Percentiles rank a stretch among this genome's conserved stretches.
Evolutionary conservation across 2,329 filamentous ascomycete species (phyloP).

Genomic region (Hypoxylon sp.): DNA sequence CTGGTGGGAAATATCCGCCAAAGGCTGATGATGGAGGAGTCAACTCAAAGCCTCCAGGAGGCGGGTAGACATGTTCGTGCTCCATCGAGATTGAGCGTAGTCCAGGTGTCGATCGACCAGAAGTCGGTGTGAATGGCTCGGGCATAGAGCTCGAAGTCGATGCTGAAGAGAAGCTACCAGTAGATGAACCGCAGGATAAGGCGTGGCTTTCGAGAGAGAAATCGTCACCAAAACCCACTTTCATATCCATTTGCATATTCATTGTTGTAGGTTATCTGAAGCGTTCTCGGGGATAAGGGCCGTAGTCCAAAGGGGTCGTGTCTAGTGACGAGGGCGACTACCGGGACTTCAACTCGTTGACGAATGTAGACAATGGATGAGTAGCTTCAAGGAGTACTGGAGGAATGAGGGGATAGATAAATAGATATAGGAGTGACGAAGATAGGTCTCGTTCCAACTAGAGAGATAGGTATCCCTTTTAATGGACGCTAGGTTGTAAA

Average conservation of each 20-base stretch:
- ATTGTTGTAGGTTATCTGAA: conserved; percentile 41
- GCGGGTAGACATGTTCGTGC: conserved; percentile 46
- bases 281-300: conserved; percentile 32
- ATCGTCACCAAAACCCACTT: conserved; percentile 46
- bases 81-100: conserved; percentile 45
- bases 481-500: conserved; percentile 35
- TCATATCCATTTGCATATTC: conserved; percentile 55
- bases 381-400: conserved; percentile 31
- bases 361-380: conserved; percentile 31
- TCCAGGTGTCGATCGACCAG: conserved; percentile 53
- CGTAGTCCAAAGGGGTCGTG: conserved; percentile 28
- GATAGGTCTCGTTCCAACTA: conserved; percentile 40
- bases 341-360: conserved; percentile 30
- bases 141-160: conserved; percentile 47
- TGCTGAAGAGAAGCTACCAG: conserved; percentile 51
- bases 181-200: conserved; percentile 46
- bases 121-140: conserved; percentile 53
- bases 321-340: conserved; percentile 33
- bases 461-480: conserved; percentile 44
- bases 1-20: conserved; percentile 49
- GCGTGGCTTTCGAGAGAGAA: conserved; percentile 46
- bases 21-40: conserved; percentile 53
- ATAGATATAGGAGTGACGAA: conserved; percentile 49
- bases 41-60: conserved; percentile 49
- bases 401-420: conserved; percentile 51